Conservation (phyloP, 345 rosid genomes). For the Crucihimalaya himalaica region DNA sequence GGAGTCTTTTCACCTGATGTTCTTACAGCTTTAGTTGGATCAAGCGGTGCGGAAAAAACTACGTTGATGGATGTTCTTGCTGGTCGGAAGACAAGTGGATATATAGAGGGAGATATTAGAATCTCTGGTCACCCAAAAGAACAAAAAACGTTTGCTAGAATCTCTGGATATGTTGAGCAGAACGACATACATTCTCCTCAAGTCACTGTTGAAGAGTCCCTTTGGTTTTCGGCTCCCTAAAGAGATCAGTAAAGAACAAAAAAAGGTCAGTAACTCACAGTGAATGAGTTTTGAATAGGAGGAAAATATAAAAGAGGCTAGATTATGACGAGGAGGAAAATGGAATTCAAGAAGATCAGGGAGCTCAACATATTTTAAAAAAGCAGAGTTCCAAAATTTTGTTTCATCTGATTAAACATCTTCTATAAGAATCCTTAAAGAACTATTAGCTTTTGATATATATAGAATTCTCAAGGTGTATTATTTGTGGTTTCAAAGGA, state of each 20-base stretch:
- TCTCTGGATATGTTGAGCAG: constrained; percentile 97
- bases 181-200: constrained; percentile 97
- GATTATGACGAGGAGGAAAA: too few relatives aligned
- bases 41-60: constrained; percentile 97
- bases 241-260: constrained; percentile 66
- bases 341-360: too few relatives aligned
- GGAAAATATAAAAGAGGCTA: too few relatives aligned
- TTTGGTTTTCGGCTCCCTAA: constrained; percentile 84
- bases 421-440: too few relatives aligned
- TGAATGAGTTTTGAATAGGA: constrained; percentile 14
- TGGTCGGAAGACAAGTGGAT: constrained; percentile 95
- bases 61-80: constrained; percentile 98
- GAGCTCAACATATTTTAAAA: too few relatives aligned
- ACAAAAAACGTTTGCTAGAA: constrained; percentile 82
- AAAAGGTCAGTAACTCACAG: constrained; percentile 41
- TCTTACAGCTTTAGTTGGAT: constrained; percentile 92
- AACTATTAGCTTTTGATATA: too few relatives aligned
- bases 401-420: too few relatives aligned
- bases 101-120: constrained; percentile 78
- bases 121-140: constrained; percentile 81
- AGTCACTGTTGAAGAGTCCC: constrained; percentile 90
- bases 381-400: too few relatives aligned
- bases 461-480: too few relatives aligned
- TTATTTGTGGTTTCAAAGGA: too few relatives aligned
- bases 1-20: constrained; percentile 96